phyloP scores from a whole-genome alignment of 83 land plant species.

The Picea abies region DNA sequence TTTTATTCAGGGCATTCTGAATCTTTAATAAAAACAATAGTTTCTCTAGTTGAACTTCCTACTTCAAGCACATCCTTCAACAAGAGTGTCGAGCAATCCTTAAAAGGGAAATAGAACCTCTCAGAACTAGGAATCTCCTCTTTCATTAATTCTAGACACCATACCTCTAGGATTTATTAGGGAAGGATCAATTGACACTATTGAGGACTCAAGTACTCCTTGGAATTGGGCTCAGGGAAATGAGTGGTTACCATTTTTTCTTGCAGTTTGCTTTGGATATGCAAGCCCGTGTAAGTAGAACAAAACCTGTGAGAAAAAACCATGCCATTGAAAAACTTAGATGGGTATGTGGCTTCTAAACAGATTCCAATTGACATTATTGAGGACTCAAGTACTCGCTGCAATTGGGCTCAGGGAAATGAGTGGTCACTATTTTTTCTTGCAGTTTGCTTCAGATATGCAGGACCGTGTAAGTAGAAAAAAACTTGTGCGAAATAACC shows the following conservation, averaged over 20 bases:
- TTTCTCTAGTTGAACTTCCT: no score
- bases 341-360: not conserved
- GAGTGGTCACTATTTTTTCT: not conserved
- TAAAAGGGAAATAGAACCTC: not conserved
- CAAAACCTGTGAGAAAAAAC: slow-evolving; percentile 1
- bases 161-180: slow-evolving; percentile 21
- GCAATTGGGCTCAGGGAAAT: slow-evolving; percentile 27
- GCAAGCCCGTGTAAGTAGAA: not conserved
- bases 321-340: not conserved
- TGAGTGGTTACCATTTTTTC: not conserved
- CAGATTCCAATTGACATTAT: not conserved
- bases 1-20: slow-evolving; percentile 17
- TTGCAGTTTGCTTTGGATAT: not conserved
- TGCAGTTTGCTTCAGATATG: not conserved
- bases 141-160: slow-evolving; percentile 25
- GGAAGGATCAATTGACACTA: slow-evolving; percentile 22
- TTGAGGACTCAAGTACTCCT: slow-evolving; percentile 8
- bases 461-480: not conserved
- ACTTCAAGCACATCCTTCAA: no score
- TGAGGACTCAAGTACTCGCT: slow-evolving; percentile 10
- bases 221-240: slow-evolving; percentile 27
- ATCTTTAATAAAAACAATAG: no score
- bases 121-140: not conserved
- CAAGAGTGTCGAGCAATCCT: no score
- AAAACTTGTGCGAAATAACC: not conserved